Conservation (phyloP, 108 stramenopile genomes). For the Ochromonas danica region DNA sequence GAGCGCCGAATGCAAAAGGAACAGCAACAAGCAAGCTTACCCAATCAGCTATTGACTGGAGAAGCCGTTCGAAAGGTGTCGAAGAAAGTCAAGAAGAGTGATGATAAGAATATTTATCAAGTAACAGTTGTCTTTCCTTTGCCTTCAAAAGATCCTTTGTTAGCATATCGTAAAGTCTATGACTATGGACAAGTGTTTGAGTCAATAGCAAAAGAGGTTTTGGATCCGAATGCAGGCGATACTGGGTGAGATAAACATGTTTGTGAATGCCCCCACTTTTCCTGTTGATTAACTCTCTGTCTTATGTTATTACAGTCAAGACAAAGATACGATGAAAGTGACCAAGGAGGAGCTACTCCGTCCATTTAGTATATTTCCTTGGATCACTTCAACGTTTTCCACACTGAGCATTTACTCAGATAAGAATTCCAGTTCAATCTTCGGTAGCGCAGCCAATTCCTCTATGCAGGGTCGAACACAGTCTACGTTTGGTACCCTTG, state of each 20-base stretch:
- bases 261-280: too few species aligned
- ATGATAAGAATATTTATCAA: not conserved
- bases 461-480: too few species aligned
- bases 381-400: too few species aligned
- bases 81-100: not conserved
- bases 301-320: too few species aligned
- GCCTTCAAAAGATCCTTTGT: slow-evolving; percentile 24
- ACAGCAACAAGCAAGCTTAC: too few species aligned
- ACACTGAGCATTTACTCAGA: too few species aligned
- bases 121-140: slow-evolving; percentile 30
- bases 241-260: too few species aligned
- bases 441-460: too few species aligned
- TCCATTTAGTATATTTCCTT: not conserved
- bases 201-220: not conserved
- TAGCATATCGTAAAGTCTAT: slow-evolving; percentile 1
- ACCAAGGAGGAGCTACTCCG: not conserved
- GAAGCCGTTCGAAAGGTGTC: not conserved
- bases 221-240: not conserved
- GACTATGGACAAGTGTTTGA: not conserved
- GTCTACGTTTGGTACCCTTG: too few species aligned
- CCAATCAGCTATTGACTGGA: not conserved
- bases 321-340: too few species aligned
- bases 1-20: not conserved
- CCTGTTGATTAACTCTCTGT: too few species aligned
- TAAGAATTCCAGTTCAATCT: too few species aligned